Base-by-base conservation (phyloP, 257 asterid genomes). In the Echites panduratus region DNA sequence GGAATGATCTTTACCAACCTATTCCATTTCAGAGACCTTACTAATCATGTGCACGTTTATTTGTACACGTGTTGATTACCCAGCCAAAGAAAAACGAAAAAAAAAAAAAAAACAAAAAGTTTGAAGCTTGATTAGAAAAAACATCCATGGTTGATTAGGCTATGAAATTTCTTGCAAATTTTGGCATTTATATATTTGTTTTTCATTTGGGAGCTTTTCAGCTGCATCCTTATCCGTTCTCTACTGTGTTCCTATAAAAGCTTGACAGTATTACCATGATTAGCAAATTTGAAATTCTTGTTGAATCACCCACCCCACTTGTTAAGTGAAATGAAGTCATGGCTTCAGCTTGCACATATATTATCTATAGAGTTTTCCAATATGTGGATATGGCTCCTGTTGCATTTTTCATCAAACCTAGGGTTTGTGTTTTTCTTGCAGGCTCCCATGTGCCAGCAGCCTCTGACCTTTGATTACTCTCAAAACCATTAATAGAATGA, bases 381-480 rank as follows among this genome's bases (percentile, higher is more conserved):
- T 32, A 32, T 32, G 2, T 32, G 3, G 38, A 32, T 32, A 32
- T 32, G 38, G 3, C 38, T 32, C 38, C 38, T 32, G 38, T 32
- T 56, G n/a, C 72, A 72, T 19, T 75, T 47, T 17, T n/a, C 40
- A 41, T 74, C 68, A 12, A 48, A 32, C n/a, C 43, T 9, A 5
- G 16, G 38, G 0, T 4, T 76, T 40, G 17, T 48, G 12, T 57
- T 50, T 71, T 64, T 76, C 44, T 71, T 83, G 82, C 79, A 95
- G 99, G 90, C 89, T 22, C 89, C 98, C 69, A 82, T 87, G 81
- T 85, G 84, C 80, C 99, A 87, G 91, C 99, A 92, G 82, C 99
- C 98, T 45, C 85, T 92, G 68, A 92, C 96, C 71, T 95, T 95
- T 64, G 96, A 86, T 76, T 88, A 88, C 86, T 78, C 88, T 35